These are phyloP conservation scores for Amniculicola lignicola DNA, from an alignment of 495 filamentous ascomycete species.

Conservation along the genomic window DNA sequence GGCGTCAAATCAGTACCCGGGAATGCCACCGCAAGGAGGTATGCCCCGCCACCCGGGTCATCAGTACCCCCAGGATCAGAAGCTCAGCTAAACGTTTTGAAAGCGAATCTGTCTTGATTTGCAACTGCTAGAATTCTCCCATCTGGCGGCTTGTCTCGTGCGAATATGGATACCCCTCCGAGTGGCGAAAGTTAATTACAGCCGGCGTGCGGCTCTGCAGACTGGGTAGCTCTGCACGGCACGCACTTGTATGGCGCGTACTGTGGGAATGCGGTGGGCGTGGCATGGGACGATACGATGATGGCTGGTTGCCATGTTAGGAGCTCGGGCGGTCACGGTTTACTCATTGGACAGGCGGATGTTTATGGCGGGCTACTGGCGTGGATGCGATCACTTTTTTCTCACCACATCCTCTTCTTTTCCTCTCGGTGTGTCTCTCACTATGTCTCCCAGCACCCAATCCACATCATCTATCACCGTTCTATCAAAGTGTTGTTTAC, in stretches of 20 bases:
- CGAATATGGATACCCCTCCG: constrained; percentile 35
- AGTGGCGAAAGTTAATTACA: constrained; percentile 31
- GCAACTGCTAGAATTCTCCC: constrained; percentile 14
- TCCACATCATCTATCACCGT: constrained; percentile 1
- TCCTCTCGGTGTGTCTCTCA: background rate
- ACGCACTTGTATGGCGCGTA: constrained; percentile 7
- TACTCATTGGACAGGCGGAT: background rate
- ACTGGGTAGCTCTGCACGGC: constrained; percentile 5
- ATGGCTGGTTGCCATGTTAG: constrained; percentile 15
- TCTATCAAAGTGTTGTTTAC: constrained; percentile 6
- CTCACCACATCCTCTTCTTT: background rate
- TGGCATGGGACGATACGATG: constrained; percentile 21
- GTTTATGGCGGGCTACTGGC: constrained; percentile 8
- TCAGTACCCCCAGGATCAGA: constrained; percentile 34
- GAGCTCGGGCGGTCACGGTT: constrained; percentile 7
- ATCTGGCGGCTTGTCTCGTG: constrained; percentile 6
- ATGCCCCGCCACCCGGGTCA: constrained; percentile 36
- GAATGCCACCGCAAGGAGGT: constrained; percentile 35
- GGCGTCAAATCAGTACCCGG: constrained; percentile 38
- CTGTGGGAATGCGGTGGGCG: constrained; percentile 7
- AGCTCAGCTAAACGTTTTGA: constrained; percentile 30
- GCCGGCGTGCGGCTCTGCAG: constrained; percentile 16
- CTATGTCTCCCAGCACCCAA: background rate
- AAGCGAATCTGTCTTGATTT: constrained; percentile 16
- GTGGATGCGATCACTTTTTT: background rate